These are phyloP conservation scores for Acidiella bohemica DNA, from an alignment of 495 filamentous ascomycete genomes.

Conservation along the genomic window DNA sequence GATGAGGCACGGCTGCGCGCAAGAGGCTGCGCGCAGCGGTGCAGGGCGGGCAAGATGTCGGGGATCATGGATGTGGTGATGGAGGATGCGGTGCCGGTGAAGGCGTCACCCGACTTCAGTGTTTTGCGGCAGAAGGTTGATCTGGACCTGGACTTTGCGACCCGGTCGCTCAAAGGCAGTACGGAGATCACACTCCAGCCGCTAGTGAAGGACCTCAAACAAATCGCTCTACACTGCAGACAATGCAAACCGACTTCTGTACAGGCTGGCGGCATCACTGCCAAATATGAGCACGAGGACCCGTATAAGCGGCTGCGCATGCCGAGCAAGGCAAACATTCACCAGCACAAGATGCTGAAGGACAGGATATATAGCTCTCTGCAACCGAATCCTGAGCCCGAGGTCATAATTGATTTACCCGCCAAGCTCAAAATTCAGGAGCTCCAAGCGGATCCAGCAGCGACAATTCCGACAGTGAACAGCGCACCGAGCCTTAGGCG, in stretches of 20 bases:
- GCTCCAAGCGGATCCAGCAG: slow-evolving; percentile 25
- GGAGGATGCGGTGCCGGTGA: background rate
- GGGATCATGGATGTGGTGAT: background rate
- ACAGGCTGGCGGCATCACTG: slow-evolving; percentile 54
- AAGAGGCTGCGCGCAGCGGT: too few relatives aligned
- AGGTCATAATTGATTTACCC: slow-evolving; percentile 51
- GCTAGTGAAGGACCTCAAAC: slow-evolving; percentile 47
- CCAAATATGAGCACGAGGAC: slow-evolving; percentile 52
- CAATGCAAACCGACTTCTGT: slow-evolving; percentile 64
- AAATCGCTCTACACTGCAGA: slow-evolving; percentile 70
- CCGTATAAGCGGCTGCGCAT: slow-evolving; percentile 55
- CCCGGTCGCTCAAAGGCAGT: slow-evolving; percentile 59
- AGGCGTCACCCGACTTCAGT: slow-evolving; percentile 9
- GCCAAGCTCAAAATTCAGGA: slow-evolving; percentile 54
- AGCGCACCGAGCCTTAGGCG: slow-evolving; percentile 9
- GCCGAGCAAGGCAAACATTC: slow-evolving; percentile 45
- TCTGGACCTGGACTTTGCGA: slow-evolving; percentile 72
- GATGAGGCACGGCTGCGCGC: too few relatives aligned
- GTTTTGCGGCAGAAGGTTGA: slow-evolving; percentile 55
- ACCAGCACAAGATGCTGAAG: slow-evolving; percentile 65
- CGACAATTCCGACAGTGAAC: slow-evolving; percentile 12
- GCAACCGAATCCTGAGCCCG: slow-evolving; percentile 44
- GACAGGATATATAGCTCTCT: slow-evolving; percentile 50
- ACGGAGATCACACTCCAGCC: slow-evolving; percentile 70
- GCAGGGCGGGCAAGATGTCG: slow-evolving; percentile 7